These are phyloP conservation scores for Lactarius trivialis DNA, from an alignment of 768 basidiomycete species.

Conservation along the genomic window DNA sequence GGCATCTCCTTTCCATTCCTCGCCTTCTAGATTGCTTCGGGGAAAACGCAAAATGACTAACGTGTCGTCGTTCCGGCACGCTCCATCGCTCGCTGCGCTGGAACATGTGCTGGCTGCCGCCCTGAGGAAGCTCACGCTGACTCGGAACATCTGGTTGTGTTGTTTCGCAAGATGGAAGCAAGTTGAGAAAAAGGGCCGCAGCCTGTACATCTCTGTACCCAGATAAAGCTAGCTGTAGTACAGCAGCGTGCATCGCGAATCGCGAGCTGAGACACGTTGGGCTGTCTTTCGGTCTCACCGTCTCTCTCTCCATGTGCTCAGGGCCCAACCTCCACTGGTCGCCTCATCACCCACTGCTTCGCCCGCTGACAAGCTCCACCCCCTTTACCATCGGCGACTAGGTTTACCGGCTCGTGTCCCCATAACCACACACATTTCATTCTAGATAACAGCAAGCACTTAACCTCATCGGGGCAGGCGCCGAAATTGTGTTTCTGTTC, in stretches of 20 bases:
- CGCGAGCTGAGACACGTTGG: background rate
- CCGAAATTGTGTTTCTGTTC: background rate
- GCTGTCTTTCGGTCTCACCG: background rate
- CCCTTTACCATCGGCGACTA: background rate
- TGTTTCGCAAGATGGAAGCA: background rate
- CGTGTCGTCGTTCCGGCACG: background rate
- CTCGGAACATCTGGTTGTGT: background rate
- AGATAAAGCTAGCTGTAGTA: background rate
- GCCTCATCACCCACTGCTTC: background rate
- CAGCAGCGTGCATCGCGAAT: background rate
- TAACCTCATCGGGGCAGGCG: background rate
- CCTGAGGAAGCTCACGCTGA: background rate
- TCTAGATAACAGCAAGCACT: background rate
- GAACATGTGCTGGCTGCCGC: background rate
- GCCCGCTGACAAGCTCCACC: background rate
- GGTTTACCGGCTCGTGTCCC: background rate
- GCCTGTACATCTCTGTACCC: background rate
- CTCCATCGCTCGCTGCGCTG: background rate
- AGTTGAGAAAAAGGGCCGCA: background rate
- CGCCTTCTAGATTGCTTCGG: background rate
- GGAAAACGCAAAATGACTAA: background rate
- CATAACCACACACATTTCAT: background rate
- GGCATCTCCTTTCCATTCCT: background rate
- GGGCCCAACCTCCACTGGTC: background rate
- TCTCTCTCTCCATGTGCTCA: constrained; percentile 7